Base-by-base conservation (phyloP, 257 asterid genomes). In the Ehretia macrophylla region DNA sequence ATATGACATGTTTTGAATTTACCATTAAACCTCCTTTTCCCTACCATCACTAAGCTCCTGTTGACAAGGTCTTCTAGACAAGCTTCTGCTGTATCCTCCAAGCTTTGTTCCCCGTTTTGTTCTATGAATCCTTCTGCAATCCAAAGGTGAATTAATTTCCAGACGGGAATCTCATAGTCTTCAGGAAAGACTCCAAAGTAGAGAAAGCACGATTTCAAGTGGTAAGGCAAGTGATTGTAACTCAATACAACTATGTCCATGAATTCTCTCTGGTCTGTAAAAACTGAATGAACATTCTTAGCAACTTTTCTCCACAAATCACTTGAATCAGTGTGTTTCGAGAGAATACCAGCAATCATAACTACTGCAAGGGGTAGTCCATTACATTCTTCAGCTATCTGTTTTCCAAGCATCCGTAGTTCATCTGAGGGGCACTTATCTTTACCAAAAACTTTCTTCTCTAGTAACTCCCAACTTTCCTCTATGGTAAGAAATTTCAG, bases 51-150 rank as follows among this genome's bases (percentile, higher is more conserved):
- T 55, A 83, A 58, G 71, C 75, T 83, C 67, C 76, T 73, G 37
- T 44, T 51, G 5, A 81, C 72, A 4, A 83, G 79, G 0, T 72
- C 79, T 14, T 73, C 48, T 67, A 83, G 1, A 46, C 60, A 60
- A 9, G 51, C 72, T 19, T 71, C 68, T 0, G 91, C 87, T 14
- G 37, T 52, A 51, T 65, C 65, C 69, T 81, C 91, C 63, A 70
- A 1, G 52, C 68, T 69, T 38, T 10, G 14, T 14, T 10, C 50
- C 5, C 4, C 46, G 14, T 60, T 38, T 0, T 16, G 42, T 57
- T 40, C 69, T 27, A 83, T 32, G 61, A 80, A 83, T 16, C 84
- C 84, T 69, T 83, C 86, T 0, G 83, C 84, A 0, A 83, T 72
- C 90, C 90, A 83, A 51, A 83, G 44, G 0, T 55, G 45, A 14